Evolutionary conservation across 1,284 basidiomycete genomes (phyloP), one percentile per base, ranked within the genome.

Genomic region (Earliella scabrosa): DNA sequence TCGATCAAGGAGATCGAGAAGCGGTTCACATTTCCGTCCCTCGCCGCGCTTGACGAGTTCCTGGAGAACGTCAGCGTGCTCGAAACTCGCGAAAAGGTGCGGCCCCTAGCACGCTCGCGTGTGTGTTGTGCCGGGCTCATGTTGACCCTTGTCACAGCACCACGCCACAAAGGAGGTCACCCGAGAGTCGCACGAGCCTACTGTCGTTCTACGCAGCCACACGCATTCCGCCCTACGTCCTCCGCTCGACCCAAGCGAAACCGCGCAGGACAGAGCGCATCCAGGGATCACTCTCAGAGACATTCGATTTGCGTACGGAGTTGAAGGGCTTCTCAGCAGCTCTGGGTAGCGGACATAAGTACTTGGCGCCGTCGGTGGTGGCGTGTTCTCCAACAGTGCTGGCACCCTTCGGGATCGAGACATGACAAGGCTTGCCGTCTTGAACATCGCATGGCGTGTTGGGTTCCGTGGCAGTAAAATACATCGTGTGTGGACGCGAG

Each of bases 231-330:
- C 46, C 26, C 54, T 62, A 18, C 58, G 57, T 4, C 58, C 56
- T 3, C 35, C 51, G 13, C 14, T 21, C 11, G 11, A 45, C 9
- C 36, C 39, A 0, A 49, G 45, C 1, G 56, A 56, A 40, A 36
- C 39, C 9, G 53, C 41, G 52, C 56, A 47, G 31, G 63, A 55
- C 13, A 60, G 46, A 47, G 31, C 44, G 3, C 59, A 69, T 18
- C 72, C 77, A 0, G 79, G 78, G 1, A 71, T 87, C 46, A 85
- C 84, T 0, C 63, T 73, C 2, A 81, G 82, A 44, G 85, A 87
- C 61, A 57, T 85, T 36, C 80, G 82, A 32, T 71, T 83, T 35
- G 83, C 82, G 2, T 54, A 56, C 18, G 36, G 61, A n/a, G 9
- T 63, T 21, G 66, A 67, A 36, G 23, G 41, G 6, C 34, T 35